phyloP scores from a whole-genome alignment of 257 asterid genomes.

The Solanum gracilifrons region DNA sequence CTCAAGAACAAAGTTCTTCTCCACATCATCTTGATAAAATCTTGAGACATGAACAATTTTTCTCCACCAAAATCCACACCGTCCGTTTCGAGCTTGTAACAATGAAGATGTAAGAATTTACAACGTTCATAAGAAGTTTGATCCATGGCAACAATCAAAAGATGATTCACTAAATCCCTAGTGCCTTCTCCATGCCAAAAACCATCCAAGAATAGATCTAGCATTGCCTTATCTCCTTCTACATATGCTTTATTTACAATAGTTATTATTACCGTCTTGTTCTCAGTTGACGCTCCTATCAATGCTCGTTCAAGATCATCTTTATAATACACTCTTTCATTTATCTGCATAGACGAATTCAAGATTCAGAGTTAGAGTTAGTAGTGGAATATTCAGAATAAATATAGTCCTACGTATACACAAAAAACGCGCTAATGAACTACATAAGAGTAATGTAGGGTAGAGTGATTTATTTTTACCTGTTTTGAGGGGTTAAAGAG shows the following conservation, averaged over 20 bases:
- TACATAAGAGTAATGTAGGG: background rate
- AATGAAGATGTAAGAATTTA: conserved; percentile 36
- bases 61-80: conserved; percentile 29
- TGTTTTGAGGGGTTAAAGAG: background rate
- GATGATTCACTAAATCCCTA: conserved; percentile 24
- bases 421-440: background rate
- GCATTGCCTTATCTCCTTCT: conserved; percentile 49
- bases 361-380: background rate
- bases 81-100: conserved; percentile 34
- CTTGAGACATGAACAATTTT: conserved; percentile 20
- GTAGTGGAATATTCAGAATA: background rate
- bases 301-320: conserved; percentile 39
- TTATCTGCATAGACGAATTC: background rate
- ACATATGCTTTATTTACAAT: conserved; percentile 59
- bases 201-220: conserved; percentile 71
- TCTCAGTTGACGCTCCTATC: conserved; percentile 34
- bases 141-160: conserved; percentile 65
- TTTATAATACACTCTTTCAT: background rate
- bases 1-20: conserved; percentile 20
- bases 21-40: conserved; percentile 30
- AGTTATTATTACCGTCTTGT: conserved; percentile 49
- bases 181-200: conserved; percentile 72
- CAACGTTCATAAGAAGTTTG: conserved; percentile 44
- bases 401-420: background rate
- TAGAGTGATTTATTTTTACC: background rate